A percentile compares a stretch with the other conserved stretches of the same genome.
phyloP scores from a whole-genome alignment of 495 filamentous ascomycete species.

The Penicillium malachiteum region DNA sequence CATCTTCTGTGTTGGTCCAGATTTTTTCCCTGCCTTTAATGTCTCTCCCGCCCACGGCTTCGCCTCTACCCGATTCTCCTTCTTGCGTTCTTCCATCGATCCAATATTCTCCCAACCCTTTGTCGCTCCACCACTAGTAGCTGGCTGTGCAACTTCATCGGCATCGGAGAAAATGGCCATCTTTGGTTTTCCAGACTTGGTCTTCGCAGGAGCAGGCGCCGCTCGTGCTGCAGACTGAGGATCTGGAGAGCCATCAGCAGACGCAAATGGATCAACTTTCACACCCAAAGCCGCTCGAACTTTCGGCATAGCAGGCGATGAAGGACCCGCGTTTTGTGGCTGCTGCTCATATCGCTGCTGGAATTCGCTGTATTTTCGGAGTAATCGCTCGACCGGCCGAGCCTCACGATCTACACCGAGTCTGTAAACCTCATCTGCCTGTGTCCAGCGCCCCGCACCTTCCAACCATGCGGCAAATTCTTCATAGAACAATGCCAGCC shows the following conservation, averaged over 20 bases:
- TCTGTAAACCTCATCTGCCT: slow-evolving; percentile 90
- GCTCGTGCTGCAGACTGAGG: slow-evolving; percentile 61
- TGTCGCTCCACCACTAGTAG: slow-evolving; percentile 44
- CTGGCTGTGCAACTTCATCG: slow-evolving; percentile 38
- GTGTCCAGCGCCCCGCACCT: slow-evolving; percentile 77
- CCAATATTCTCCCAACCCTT: slow-evolving; percentile 94
- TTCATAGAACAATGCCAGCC: slow-evolving; percentile 92
- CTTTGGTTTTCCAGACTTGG: slow-evolving; percentile 68
- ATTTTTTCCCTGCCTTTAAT: slow-evolving; percentile 79
- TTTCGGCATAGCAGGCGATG: slow-evolving; percentile 80
- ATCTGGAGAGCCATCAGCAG: slow-evolving; percentile 46
- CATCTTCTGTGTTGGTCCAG: slow-evolving; percentile 75
- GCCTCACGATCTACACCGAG: slow-evolving; percentile 87
- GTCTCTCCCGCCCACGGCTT: slow-evolving; percentile 93
- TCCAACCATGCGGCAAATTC: slow-evolving; percentile 95
- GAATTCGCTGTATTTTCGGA: slow-evolving; percentile 89
- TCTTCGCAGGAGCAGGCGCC: slow-evolving; percentile 51
- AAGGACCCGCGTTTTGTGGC: slow-evolving; percentile 63
- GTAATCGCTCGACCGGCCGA: slow-evolving; percentile 72
- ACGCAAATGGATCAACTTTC: slow-evolving; percentile 79
- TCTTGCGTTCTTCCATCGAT: slow-evolving; percentile 79
- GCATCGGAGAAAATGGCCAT: slow-evolving; percentile 89
- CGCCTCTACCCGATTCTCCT: slow-evolving; percentile 86
- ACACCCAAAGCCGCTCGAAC: slow-evolving; percentile 82
- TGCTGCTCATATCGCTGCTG: slow-evolving; percentile 68